A percentile compares a stretch with the other conserved stretches of the same genome.
phyloP scores from a whole-genome alignment of 441 rosid species.

The Populus trichocarpa region DNA sequence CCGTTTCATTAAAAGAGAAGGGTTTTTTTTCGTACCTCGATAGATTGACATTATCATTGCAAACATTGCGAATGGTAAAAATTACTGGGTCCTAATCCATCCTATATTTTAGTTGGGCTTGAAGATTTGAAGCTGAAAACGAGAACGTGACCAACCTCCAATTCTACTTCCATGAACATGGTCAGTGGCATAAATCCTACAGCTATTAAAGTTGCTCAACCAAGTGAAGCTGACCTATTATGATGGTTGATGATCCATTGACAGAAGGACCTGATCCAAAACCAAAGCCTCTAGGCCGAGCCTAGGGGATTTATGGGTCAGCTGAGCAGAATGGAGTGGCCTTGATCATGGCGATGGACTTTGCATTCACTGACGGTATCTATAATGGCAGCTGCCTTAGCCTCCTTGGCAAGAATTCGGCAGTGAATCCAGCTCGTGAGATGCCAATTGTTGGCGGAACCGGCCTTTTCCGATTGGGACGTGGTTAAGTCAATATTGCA shows the following conservation, averaged over 20 bases:
- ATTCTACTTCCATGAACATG: constrained; percentile 71
- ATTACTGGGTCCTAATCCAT: constrained; percentile 6
- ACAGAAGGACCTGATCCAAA: constrained; percentile 56
- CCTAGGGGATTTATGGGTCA: constrained; percentile 65
- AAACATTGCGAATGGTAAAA: constrained; percentile 24
- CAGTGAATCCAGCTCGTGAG: constrained; percentile 41
- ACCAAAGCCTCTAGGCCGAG: constrained; percentile 59
- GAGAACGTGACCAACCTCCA: constrained; percentile 52
- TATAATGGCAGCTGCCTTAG: constrained; percentile 64
- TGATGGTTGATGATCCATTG: constrained; percentile 61
- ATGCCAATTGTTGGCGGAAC: constrained; percentile 77
- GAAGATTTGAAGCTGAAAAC: constrained; percentile 24
- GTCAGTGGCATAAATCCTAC: constrained; percentile 56
- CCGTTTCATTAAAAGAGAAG: too few species aligned
- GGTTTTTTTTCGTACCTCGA: too few species aligned
- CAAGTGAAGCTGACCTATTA: constrained; percentile 32
- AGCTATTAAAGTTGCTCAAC: constrained; percentile 49
- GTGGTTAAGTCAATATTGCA: constrained; percentile 53
- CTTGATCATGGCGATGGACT: constrained; percentile 56
- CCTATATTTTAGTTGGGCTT: constrained; percentile 23
- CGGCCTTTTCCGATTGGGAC: constrained; percentile 61
- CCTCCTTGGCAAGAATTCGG: constrained; percentile 57
- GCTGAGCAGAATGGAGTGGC: constrained; percentile 43
- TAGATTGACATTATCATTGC: too few species aligned
- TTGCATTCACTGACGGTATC: constrained; percentile 44